phyloP scores from a whole-genome alignment of 2,329 filamentous ascomycete genomes.

The Myriosclerotinia scirpicola region DNA sequence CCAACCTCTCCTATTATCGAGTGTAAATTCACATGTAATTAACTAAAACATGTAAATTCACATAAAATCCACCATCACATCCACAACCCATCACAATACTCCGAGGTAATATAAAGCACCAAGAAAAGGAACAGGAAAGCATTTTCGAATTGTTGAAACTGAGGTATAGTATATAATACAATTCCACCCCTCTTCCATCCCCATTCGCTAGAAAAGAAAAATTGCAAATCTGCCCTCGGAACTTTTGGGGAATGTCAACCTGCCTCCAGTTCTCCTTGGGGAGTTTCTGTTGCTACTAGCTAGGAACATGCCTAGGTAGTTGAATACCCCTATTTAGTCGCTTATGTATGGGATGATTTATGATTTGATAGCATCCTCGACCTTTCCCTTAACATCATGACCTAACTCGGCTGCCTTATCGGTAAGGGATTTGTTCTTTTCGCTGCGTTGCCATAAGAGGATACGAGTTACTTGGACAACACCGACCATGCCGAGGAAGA shows the following conservation, averaged over 20 bases:
- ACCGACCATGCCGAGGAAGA: conserved; percentile 91
- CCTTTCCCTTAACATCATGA: conserved; percentile 36
- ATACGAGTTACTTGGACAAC: conserved; percentile 81
- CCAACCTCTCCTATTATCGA: no score
- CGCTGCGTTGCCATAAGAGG: conserved; percentile 57
- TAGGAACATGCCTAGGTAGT: not conserved
- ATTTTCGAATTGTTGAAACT: not conserved
- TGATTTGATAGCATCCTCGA: conserved; percentile 42
- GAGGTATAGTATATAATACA: conserved; percentile 9
- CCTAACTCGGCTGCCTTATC: conserved; percentile 30
- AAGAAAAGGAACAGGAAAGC: not conserved
- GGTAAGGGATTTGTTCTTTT: conserved; percentile 51
- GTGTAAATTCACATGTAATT: no score
- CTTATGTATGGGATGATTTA: conserved; percentile 29
- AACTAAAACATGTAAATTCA: no score
- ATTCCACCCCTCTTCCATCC: not conserved
- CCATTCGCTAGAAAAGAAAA: not conserved
- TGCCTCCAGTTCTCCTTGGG: not conserved
- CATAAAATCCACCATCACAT: not conserved
- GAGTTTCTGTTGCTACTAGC: not conserved
- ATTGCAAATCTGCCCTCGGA: not conserved
- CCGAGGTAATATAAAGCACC: accelerated
- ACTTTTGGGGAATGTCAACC: not conserved
- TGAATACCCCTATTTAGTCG: not conserved
- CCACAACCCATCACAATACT: not conserved